Conservation (phyloP, 495 filamentous ascomycete species). For the Aspergillus nidulans region DNA sequence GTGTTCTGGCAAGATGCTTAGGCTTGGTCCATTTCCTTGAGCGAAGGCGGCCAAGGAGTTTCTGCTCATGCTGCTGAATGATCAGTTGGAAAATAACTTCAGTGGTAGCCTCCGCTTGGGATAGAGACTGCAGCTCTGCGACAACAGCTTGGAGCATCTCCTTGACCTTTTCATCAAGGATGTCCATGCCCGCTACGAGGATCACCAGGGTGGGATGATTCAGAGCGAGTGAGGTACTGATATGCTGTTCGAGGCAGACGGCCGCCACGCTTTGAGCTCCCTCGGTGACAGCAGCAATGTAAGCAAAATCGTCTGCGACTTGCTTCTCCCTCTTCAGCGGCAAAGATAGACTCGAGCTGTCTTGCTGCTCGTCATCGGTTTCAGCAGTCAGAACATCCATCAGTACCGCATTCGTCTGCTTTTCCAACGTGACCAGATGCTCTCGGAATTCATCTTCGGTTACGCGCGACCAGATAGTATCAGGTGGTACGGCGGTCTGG, state of each 20-base stretch:
- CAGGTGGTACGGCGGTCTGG: neutral
- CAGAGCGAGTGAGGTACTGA: neutral
- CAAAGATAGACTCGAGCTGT: neutral
- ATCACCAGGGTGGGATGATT: slow-evolving; percentile 1
- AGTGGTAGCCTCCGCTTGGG: neutral
- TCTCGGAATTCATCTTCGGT: slow-evolving; percentile 4
- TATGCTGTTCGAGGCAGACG: slow-evolving; percentile 6
- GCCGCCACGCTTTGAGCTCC: slow-evolving; percentile 6
- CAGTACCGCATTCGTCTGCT: slow-evolving; percentile 7
- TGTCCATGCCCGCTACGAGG: slow-evolving; percentile 2
- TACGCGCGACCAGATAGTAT: slow-evolving; percentile 7
- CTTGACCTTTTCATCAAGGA: slow-evolving; percentile 3
- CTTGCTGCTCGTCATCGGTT: neutral
- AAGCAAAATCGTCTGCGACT: slow-evolving; percentile 4
- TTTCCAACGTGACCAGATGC: slow-evolving; percentile 6
- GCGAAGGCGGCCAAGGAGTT: slow-evolving; percentile 7
- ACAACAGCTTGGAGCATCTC: neutral
- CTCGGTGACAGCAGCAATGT: slow-evolving; percentile 6
- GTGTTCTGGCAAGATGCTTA: slow-evolving; percentile 2
- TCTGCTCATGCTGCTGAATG: slow-evolving; percentile 7
- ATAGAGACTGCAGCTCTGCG: slow-evolving; percentile 1
- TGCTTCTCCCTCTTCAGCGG: slow-evolving; percentile 1
- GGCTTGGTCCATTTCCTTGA: slow-evolving; percentile 8
- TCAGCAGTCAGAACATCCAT: slow-evolving; percentile 6
- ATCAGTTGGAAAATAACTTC: slow-evolving; percentile 4